phyloP scores from a whole-genome alignment of 176 grass and related monocot species.

The Oropetium thomaeum region DNA sequence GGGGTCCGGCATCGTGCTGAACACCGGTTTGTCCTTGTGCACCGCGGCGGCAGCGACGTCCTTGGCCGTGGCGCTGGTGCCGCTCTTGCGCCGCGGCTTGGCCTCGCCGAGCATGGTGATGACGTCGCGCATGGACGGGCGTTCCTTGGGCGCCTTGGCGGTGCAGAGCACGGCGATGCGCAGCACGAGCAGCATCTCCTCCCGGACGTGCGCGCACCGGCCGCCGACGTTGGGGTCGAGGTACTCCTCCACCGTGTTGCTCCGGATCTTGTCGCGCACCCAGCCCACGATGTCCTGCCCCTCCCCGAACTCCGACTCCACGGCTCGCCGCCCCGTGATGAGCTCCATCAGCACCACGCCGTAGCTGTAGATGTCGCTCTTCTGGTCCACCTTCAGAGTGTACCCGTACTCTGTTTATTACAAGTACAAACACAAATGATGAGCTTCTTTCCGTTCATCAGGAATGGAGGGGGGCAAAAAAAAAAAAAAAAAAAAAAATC shows the following conservation, averaged over 20 bases:
- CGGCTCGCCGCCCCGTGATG: conserved; percentile 59
- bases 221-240: conserved; percentile 64
- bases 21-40: conserved; percentile 89
- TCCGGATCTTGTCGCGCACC: conserved; percentile 66
- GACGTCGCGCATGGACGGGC: conserved; percentile 88
- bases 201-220: conserved; percentile 66
- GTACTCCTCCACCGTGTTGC: conserved; percentile 55
- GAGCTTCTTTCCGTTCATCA: too few species aligned
- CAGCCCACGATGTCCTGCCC: conserved; percentile 80
- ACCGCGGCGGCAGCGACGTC: conserved; percentile 2
- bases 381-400: conserved; percentile 95
- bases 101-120: conserved; percentile 93
- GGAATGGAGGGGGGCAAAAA: too few species aligned
- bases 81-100: conserved; percentile 83
- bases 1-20: conserved; percentile 62
- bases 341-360: conserved; percentile 97
- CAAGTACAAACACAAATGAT: too few species aligned
- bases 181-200: conserved; percentile 94
- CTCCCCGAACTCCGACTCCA: conserved; percentile 81
- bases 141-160: conserved; percentile 64
- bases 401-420: conserved; percentile 73
- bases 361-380: conserved; percentile 98
- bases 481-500: too few species aligned
- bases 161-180: conserved; percentile 96
- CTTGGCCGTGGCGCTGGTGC: conserved; percentile 10